Percentiles rank a stretch among this genome's conserved stretches.
Conservation (phyloP, 345 rosid genomes). For the Pistacia integerrima region DNA sequence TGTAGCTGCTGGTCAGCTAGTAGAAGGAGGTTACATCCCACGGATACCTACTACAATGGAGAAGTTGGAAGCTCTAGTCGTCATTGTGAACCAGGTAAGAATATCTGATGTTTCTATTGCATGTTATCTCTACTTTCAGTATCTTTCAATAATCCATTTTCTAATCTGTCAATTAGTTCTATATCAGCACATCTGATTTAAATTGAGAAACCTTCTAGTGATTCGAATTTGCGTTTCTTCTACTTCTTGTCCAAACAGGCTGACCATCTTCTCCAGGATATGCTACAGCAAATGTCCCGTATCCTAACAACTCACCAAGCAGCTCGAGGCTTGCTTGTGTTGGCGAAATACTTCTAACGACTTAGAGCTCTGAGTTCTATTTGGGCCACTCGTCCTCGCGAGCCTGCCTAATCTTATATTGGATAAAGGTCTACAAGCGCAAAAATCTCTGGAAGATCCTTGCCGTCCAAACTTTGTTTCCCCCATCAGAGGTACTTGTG, state of each 20-base stretch:
- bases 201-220: background rate
- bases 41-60: slow-evolving; percentile 67
- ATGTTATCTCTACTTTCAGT: background rate
- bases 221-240: too few species aligned
- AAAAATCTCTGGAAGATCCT: background rate
- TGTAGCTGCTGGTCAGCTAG: slow-evolving; percentile 62
- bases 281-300: slow-evolving; percentile 75
- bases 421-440: background rate
- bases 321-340: slow-evolving; percentile 76
- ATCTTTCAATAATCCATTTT: background rate
- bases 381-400: slow-evolving; percentile 60
- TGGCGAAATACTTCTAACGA: slow-evolving; percentile 87
- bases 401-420: slow-evolving; percentile 43
- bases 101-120: background rate
- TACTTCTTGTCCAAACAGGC: slow-evolving; percentile 49
- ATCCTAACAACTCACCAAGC: slow-evolving; percentile 74
- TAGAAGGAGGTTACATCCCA: slow-evolving; percentile 56
- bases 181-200: background rate
- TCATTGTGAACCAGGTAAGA: slow-evolving; percentile 80
- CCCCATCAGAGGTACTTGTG: slow-evolving; percentile 24
- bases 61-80: slow-evolving; percentile 71
- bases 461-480: background rate
- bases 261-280: slow-evolving; percentile 83
- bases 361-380: slow-evolving; percentile 68
- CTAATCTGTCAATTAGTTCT: slow-evolving; percentile 2